Conservation (phyloP, 1,284 basidiomycete genomes). For the Ustilago cynodontis region DNA sequence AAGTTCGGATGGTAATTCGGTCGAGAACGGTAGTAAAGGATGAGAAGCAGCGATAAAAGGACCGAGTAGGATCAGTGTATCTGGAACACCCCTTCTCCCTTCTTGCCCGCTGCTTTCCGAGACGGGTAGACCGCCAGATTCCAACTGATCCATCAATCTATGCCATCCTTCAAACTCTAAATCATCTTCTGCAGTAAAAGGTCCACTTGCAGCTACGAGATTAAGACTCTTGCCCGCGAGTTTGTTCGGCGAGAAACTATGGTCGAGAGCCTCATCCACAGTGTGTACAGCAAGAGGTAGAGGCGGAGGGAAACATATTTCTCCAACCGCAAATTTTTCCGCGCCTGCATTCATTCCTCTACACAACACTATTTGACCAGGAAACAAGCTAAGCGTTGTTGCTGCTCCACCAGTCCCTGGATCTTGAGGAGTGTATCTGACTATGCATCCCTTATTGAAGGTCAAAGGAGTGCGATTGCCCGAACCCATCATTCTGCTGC, state of each 20-base stretch:
- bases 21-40: constrained; percentile 80
- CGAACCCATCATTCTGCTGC: constrained; percentile 59
- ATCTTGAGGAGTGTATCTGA: constrained; percentile 52
- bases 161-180: constrained; percentile 64
- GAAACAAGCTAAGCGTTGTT: constrained; percentile 78
- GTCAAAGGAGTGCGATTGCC: constrained; percentile 58
- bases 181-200: constrained; percentile 52
- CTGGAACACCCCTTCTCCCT: constrained; percentile 77
- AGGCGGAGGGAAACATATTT: constrained; percentile 76
- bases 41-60: constrained; percentile 88
- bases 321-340: constrained; percentile 83
- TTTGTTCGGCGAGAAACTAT: constrained; percentile 35
- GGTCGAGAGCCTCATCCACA: constrained; percentile 39
- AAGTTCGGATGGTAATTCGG: constrained; percentile 77
- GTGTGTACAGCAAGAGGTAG: constrained; percentile 58
- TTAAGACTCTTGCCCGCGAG: constrained; percentile 45
- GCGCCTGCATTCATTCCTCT: constrained; percentile 92
- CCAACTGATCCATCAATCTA: constrained; percentile 56
- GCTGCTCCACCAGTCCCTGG: constrained; percentile 28
- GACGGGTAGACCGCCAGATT: constrained; percentile 35
- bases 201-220: constrained; percentile 54
- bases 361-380: constrained; percentile 88
- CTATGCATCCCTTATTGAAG: constrained; percentile 46
- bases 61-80: constrained; percentile 83
- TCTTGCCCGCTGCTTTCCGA: constrained; percentile 77